phyloP scores from a whole-genome alignment of 768 basidiomycete species.

The Chiua virens region DNA sequence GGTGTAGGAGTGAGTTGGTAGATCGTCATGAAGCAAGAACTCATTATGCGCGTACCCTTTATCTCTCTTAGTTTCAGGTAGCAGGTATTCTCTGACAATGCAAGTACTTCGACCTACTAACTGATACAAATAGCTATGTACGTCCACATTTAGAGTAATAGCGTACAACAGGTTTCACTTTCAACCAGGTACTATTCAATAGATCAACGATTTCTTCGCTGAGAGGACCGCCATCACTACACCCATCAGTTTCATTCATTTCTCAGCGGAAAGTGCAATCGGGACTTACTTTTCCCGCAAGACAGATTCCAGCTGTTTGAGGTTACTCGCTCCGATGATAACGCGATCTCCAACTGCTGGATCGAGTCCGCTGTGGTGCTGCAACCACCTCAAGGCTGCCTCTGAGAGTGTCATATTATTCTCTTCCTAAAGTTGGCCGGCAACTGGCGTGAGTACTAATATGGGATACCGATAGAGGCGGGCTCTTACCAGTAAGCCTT shows the following conservation, averaged over 20 bases:
- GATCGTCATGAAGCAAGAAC: no score
- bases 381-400: constrained; percentile 23
- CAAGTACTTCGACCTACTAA: no score
- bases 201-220: constrained; percentile 1
- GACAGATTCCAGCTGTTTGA: constrained; percentile 34
- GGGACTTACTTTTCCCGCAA: constrained; percentile 10
- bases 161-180: constrained; percentile 3
- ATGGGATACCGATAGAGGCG: neutral
- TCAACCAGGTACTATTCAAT: constrained; percentile 6
- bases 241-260: neutral
- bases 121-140: no score
- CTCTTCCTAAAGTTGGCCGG: constrained; percentile 10
- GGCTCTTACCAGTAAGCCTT: constrained; percentile 10
- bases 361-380: constrained; percentile 18
- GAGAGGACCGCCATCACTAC: constrained; percentile 2
- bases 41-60: no score
- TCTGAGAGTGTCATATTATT: constrained; percentile 7
- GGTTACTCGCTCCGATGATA: constrained; percentile 39
- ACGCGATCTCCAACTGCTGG: constrained; percentile 24
- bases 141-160: neutral
- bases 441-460: neutral
- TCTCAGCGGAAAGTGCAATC: neutral
- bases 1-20: no score
- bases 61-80: no score
- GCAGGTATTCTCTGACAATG: no score